phyloP scores from a whole-genome alignment of 2,329 filamentous ascomycete genomes.

The Sporothrix protearum region DNA sequence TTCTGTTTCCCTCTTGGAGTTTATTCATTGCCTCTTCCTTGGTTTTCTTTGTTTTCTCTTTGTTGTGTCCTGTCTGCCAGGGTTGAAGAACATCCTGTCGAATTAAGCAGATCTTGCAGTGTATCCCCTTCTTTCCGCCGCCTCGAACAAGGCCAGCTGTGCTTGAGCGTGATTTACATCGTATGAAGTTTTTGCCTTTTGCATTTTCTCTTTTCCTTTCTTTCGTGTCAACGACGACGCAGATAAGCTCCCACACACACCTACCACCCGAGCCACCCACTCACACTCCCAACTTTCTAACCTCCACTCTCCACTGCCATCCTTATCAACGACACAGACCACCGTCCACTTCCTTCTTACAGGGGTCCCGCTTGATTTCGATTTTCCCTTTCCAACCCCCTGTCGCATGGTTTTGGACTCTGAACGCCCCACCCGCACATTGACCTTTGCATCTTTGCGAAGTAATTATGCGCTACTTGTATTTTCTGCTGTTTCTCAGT shows the following conservation, averaged over 20 bases:
- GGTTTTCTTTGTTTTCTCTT: neutral
- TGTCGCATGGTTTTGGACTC: neutral
- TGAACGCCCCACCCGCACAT: neutral
- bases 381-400: neutral
- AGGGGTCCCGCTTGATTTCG: neutral
- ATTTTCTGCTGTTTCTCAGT: neutral
- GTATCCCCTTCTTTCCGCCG: neutral
- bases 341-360: neutral
- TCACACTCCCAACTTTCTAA: neutral
- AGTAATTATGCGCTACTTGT: neutral
- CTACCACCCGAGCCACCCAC: neutral
- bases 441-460: too few relatives aligned
- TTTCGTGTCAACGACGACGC: conserved; percentile 11
- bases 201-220: conserved; percentile 2
- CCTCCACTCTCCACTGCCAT: neutral
- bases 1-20: neutral
- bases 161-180: neutral
- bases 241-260: conserved; percentile 13
- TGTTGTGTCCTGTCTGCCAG: neutral
- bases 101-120: neutral
- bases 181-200: neutral
- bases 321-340: conserved; percentile 4
- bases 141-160: neutral
- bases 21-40: neutral
- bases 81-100: neutral